phyloP scores from a whole-genome alignment of 2,329 filamentous ascomycete species.

The Teratosphaeria destructans region DNA sequence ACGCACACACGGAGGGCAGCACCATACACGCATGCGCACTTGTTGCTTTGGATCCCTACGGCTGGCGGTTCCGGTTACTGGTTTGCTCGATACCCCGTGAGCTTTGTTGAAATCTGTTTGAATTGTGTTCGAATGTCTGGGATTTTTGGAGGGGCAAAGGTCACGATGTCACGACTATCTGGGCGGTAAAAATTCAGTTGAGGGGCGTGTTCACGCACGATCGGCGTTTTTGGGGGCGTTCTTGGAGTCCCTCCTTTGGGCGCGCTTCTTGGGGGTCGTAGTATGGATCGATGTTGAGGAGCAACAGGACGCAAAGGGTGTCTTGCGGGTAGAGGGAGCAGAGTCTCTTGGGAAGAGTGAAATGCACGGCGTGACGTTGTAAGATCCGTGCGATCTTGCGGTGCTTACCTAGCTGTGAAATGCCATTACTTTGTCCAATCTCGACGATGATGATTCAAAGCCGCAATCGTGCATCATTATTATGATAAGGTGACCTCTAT shows the following conservation, averaged over 20 bases:
- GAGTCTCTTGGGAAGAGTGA: background rate
- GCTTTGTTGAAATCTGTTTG: background rate
- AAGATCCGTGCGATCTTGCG: background rate
- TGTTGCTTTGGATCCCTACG: background rate
- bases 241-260: background rate
- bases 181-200: background rate
- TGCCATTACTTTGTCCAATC: background rate
- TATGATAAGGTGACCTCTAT: background rate
- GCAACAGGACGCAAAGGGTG: background rate
- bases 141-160: background rate
- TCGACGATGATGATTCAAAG: background rate
- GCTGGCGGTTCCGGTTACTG: background rate
- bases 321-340: background rate
- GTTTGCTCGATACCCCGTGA: background rate
- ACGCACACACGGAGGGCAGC: background rate
- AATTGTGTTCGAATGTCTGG: background rate
- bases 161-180: background rate
- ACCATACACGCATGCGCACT: background rate
- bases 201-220: background rate
- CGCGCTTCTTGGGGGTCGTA: background rate
- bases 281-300: background rate
- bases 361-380: background rate
- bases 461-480: background rate
- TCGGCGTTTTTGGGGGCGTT: background rate
- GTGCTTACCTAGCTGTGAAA: background rate